Evolutionary conservation across 768 basidiomycete species (phyloP).

Genomic region (Phlebiopsis gigantea): DNA sequence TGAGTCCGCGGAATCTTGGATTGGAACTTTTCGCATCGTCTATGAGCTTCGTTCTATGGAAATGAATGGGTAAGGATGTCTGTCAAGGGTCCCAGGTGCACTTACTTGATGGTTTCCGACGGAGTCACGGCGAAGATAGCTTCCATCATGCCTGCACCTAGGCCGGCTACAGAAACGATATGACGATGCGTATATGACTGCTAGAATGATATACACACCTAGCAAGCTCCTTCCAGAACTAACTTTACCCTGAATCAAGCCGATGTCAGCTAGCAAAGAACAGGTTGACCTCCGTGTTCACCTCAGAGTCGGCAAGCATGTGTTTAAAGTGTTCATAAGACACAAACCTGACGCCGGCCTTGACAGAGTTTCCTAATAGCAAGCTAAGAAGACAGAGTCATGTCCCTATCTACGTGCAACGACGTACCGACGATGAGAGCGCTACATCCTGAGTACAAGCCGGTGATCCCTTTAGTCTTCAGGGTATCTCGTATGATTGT

Average conservation of each 20-base stretch:
- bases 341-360: constrained; percentile 95
- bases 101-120: constrained; percentile 97
- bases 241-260: constrained; percentile 73
- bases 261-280: too few relatives aligned
- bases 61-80: background rate
- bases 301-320: constrained; percentile 77
- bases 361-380: constrained; percentile 66
- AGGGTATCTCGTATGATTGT: constrained; percentile 73
- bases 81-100: constrained; percentile 4
- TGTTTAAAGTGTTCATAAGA: constrained; percentile 92
- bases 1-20: constrained; percentile 81
- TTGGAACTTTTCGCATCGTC: constrained; percentile 84
- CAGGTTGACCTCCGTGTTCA: constrained; percentile 36
- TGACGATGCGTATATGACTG: background rate
- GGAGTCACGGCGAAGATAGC: constrained; percentile 94
- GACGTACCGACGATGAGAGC: constrained; percentile 69
- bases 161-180: constrained; percentile 47
- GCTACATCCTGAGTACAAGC: constrained; percentile 90
- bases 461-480: constrained; percentile 65
- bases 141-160: constrained; percentile 89
- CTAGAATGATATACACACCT: constrained; percentile 37
- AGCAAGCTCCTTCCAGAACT: constrained; percentile 79
- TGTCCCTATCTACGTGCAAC: background rate
- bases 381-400: background rate
- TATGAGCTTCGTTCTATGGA: constrained; percentile 86